Conservation (phyloP, 768 basidiomycete species). For the Pulveroboletus sp. region DNA sequence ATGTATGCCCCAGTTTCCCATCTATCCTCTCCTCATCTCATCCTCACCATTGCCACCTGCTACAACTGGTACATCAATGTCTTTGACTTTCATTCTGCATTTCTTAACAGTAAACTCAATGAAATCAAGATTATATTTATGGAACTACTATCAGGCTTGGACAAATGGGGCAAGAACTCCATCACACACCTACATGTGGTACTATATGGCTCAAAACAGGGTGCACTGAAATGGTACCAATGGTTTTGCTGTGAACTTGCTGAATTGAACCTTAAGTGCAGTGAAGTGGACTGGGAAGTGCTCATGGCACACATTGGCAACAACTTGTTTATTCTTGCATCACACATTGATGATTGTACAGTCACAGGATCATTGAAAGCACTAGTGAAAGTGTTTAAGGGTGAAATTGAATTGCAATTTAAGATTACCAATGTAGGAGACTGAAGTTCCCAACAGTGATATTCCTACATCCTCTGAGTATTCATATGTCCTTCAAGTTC, state of each 20-base stretch:
- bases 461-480: too few species aligned
- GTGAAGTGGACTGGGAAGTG: slow-evolving; percentile 3
- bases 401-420: neutral
- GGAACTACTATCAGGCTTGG: slow-evolving; percentile 33
- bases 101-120: neutral
- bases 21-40: too few species aligned
- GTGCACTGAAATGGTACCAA: slow-evolving; percentile 7
- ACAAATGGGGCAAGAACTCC: neutral
- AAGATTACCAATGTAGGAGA: too few species aligned
- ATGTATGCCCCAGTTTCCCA: too few species aligned
- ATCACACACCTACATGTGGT: slow-evolving; percentile 10
- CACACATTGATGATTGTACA: slow-evolving; percentile 7
- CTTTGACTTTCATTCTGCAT: neutral
- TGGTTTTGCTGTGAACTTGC: neutral
- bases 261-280: fast-evolving
- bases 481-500: too few species aligned
- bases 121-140: slow-evolving; percentile 40
- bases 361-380: neutral
- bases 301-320: neutral
- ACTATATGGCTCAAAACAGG: slow-evolving; percentile 10
- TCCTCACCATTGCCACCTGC: too few species aligned
- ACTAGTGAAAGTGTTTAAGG: slow-evolving; percentile 4
- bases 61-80: neutral
- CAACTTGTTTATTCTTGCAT: neutral
- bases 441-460: too few species aligned